Base-by-base conservation (phyloP, 768 basidiomycete species). In the Rhodocollybia butyracea region DNA sequence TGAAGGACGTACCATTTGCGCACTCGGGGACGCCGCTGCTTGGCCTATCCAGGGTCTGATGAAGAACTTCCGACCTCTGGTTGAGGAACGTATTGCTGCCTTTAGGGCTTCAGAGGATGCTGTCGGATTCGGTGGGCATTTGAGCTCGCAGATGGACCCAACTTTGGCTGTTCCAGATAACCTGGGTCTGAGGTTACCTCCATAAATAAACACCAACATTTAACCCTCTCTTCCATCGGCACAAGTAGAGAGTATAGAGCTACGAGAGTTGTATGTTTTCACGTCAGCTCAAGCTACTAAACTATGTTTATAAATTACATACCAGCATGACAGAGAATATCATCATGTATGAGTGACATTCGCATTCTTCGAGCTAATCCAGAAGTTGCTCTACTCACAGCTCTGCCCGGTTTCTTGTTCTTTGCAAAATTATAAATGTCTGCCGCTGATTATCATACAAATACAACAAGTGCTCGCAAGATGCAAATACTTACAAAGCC, bases 11-110 rank as follows among this genome's bases (percentile, higher is more conserved):
- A 98, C 95, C 13, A 98, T 98, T 63, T 98, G 96, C 60, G 96
- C 96, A 8, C 79, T 97, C 27, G 96, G 96, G 10, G 96, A 98
- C 59, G 96, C 96, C 10, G 95, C 96, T 17, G 96, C 96, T 4
- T 98, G 96, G 96, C 96, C 95, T 6, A 95, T 98, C 59, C 96
- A 98, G 68, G 96, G 94, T 48, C 84, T 98, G 57, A 94, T 98
- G 89, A 87, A 92, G 56, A 91, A 97, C 72, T 98, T 97, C 88
- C 85, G 94, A 60, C 96, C 95, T 2, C 86, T 94, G 65, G 94
- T 98, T 39, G 96, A 98, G 73, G 76, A 79, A 51, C 89, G 95
- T 52, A 92, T 98, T 57, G 82, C 82, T 3, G 76, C 81, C 17
- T 98, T 85, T 81, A 80, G 89, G 54, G 79, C 79, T 48, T 71